Conservation (phyloP, 805 yeast genomes). For the Sugiyamaella valdiviana region DNA sequence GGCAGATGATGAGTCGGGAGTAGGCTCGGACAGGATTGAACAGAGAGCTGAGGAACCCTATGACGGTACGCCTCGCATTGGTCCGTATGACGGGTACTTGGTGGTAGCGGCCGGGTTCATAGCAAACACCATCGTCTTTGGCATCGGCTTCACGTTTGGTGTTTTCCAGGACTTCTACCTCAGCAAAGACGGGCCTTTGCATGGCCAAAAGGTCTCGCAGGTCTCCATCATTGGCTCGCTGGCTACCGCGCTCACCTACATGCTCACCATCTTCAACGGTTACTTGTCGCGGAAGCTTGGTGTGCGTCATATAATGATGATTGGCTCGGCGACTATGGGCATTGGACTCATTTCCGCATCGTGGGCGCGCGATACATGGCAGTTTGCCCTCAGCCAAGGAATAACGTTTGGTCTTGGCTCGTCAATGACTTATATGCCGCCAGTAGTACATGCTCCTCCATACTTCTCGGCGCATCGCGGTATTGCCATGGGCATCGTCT, state of each 20-base stretch:
- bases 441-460: constrained; percentile 21
- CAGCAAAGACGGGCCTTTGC: constrained; percentile 14
- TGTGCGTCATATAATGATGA: constrained; percentile 9
- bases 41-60: too few species aligned
- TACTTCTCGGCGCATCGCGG: constrained; percentile 22
- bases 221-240: constrained; percentile 21
- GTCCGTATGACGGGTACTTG: not conserved
- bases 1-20: too few species aligned
- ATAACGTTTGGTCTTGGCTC: constrained; percentile 18
- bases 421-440: constrained; percentile 17
- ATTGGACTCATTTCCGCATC: constrained; percentile 16
- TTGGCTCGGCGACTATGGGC: constrained; percentile 10
- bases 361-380: constrained; percentile 10
- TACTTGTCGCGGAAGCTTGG: constrained; percentile 3
- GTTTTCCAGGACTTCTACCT: constrained; percentile 21
- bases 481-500: constrained; percentile 23
- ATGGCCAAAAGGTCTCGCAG: constrained; percentile 5
- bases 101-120: constrained; percentile 15
- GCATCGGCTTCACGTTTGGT: constrained; percentile 20
- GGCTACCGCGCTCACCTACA: constrained; percentile 17
- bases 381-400: constrained; percentile 20
- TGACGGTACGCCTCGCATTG: too few species aligned
- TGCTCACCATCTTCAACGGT: constrained; percentile 9
- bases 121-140: constrained; percentile 18
- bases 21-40: too few species aligned